Conservation (phyloP, 2,329 filamentous ascomycete genomes). For the Rachicladosporium sp. region DNA sequence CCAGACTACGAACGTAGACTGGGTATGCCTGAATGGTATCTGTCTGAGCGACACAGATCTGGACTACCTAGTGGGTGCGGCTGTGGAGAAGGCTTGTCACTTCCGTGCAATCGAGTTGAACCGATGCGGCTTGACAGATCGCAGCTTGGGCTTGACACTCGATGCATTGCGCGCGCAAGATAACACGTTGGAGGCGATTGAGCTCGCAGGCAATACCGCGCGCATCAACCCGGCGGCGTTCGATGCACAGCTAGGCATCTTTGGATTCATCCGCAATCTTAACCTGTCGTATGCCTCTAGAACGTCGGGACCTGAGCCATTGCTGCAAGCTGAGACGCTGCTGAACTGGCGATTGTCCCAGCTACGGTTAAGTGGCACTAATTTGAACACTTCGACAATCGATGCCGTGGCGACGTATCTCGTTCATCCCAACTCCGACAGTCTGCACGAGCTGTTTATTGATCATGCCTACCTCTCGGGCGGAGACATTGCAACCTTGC, state of each 20-base stretch:
- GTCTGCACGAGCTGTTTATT: slow-evolving; percentile 48
- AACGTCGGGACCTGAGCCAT: slow-evolving; percentile 49
- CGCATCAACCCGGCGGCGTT: slow-evolving; percentile 53
- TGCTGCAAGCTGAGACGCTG: slow-evolving; percentile 55
- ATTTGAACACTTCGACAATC: slow-evolving; percentile 49
- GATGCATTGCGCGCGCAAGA: slow-evolving; percentile 54
- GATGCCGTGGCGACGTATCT: slow-evolving; percentile 54
- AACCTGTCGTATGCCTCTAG: slow-evolving; percentile 54
- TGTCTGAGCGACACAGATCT: slow-evolving; percentile 59
- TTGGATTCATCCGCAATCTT: slow-evolving; percentile 52
- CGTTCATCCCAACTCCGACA: slow-evolving; percentile 38
- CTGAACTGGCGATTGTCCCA: slow-evolving; percentile 57
- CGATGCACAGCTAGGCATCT: slow-evolving; percentile 53
- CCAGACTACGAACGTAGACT: slow-evolving; percentile 57
- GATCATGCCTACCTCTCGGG: slow-evolving; percentile 57
- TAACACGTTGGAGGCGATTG: slow-evolving; percentile 52
- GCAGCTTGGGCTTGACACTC: slow-evolving; percentile 48
- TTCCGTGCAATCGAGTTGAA: slow-evolving; percentile 56
- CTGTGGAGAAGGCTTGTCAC: slow-evolving; percentile 51
- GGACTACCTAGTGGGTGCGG: slow-evolving; percentile 55
- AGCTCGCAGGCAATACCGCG: slow-evolving; percentile 55
- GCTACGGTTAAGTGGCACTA: slow-evolving; percentile 50
- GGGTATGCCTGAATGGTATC: slow-evolving; percentile 57
- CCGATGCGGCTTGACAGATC: slow-evolving; percentile 47
- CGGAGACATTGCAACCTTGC: slow-evolving; percentile 50